Conservation (phyloP, 805 yeast species). For the Candida chauliodis region DNA sequence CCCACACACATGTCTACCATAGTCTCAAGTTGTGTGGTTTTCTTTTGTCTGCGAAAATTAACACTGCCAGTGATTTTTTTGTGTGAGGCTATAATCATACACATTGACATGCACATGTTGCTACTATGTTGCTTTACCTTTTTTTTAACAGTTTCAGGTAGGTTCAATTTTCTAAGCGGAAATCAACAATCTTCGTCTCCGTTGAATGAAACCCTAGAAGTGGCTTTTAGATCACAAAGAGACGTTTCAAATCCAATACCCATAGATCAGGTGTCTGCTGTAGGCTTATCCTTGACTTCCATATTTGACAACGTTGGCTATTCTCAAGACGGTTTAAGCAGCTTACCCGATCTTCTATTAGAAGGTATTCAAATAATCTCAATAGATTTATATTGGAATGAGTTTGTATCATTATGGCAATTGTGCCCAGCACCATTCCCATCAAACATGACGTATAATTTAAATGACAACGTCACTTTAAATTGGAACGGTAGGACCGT, state of each 20-base stretch:
- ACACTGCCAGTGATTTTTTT: no score
- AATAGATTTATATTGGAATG: conserved; percentile 57
- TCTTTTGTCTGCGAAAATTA: no score
- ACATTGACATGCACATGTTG: background rate
- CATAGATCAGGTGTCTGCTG: conserved; percentile 28
- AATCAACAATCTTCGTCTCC: background rate
- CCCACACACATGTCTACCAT: no score
- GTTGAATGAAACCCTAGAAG: conserved; percentile 8
- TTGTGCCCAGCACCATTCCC: conserved; percentile 49
- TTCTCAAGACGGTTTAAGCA: conserved; percentile 14
- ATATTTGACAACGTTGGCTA: conserved; percentile 32
- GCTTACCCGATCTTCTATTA: conserved; percentile 26
- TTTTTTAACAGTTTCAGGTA: background rate
- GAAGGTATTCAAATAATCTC: conserved; percentile 46
- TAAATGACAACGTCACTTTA: conserved; percentile 12
- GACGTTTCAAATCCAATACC: conserved; percentile 30
- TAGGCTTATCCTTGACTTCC: conserved; percentile 30
- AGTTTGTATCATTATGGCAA: conserved; percentile 44
- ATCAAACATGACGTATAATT: conserved; percentile 17
- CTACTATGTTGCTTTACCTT: background rate
- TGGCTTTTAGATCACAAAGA: conserved; percentile 31
- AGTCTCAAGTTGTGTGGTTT: no score
- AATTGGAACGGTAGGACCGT: conserved; percentile 26
- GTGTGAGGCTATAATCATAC: background rate
- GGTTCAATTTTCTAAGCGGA: conserved; percentile 15